Evolutionary conservation across 768 basidiomycete genomes (phyloP).

Genomic region (Cystofilobasidium ferigula): DNA sequence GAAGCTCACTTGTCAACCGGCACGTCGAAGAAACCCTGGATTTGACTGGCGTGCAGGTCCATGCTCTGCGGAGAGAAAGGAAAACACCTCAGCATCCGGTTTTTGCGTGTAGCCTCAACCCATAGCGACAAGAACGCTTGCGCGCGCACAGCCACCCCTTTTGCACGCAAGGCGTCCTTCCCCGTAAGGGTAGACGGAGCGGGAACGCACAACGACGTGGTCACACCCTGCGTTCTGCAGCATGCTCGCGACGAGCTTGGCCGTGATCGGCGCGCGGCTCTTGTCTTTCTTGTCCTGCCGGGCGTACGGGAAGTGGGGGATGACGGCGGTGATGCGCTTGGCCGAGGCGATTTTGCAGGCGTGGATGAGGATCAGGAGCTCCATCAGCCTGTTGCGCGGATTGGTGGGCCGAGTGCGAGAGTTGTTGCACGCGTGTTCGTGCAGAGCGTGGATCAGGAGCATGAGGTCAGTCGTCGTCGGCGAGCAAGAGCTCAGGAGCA

Average conservation of each 20-base stretch:
- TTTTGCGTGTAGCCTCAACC: not conserved
- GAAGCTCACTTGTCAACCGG: slow-evolving; percentile 72
- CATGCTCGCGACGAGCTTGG: slow-evolving; percentile 98
- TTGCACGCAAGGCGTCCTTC: no score
- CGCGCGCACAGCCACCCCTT: no score
- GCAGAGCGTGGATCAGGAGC: not conserved
- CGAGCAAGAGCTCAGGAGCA: slow-evolving; percentile 8
- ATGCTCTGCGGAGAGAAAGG: slow-evolving; percentile 56
- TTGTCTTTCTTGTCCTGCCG: slow-evolving; percentile 94
- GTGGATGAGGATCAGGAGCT: slow-evolving; percentile 95
- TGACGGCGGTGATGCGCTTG: slow-evolving; percentile 87
- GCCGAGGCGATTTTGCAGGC: slow-evolving; percentile 96
- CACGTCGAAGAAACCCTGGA: slow-evolving; percentile 97
- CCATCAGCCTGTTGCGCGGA: slow-evolving; percentile 86
- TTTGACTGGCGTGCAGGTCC: slow-evolving; percentile 94
- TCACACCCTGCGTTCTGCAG: slow-evolving; percentile 91
- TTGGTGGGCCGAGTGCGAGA: no score
- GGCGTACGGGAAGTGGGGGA: slow-evolving; percentile 74
- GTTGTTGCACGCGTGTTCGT: slow-evolving; percentile 32
- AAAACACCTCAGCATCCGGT: not conserved
- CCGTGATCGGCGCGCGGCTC: slow-evolving; percentile 88
- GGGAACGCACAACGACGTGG: slow-evolving; percentile 62
- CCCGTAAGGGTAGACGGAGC: not conserved
- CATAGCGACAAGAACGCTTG: no score
- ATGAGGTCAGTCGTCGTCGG: no score